Conservation (phyloP, 2,329 filamentous ascomycete species). For the Alternaria rosae region DNA sequence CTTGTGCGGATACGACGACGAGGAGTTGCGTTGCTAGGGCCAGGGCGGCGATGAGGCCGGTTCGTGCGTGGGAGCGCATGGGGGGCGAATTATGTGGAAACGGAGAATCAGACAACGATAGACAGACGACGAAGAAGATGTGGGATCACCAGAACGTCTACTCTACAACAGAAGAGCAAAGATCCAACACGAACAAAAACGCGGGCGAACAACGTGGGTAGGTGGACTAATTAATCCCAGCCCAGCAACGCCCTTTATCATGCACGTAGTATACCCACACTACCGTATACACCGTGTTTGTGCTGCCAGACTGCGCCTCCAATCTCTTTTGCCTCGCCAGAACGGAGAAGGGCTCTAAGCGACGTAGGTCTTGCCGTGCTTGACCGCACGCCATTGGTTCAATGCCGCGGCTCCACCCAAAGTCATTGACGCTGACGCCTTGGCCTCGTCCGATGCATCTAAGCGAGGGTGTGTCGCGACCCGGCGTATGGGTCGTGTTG, state of each 20-base stretch:
- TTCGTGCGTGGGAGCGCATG: slow-evolving; percentile 16
- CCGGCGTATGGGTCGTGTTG: slow-evolving; percentile 5
- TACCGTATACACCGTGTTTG: slow-evolving; percentile 26
- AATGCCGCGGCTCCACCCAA: neutral
- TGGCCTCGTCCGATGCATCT: neutral
- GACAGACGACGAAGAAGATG: neutral
- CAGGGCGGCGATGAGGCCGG: slow-evolving; percentile 15
- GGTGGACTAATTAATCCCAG: slow-evolving; percentile 7
- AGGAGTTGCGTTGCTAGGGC: slow-evolving; percentile 16
- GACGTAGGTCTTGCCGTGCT: slow-evolving; percentile 9
- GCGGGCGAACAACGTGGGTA: neutral
- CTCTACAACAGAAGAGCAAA: neutral
- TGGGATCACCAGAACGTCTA: neutral
- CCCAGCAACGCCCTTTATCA: slow-evolving; percentile 10
- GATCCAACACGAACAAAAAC: neutral
- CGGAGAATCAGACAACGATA: neutral
- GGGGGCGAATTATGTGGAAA: neutral
- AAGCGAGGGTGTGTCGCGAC: neutral
- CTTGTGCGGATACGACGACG: slow-evolving; percentile 20
- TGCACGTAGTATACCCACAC: slow-evolving; percentile 11
- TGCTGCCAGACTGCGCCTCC: neutral
- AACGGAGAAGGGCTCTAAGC: slow-evolving; percentile 21
- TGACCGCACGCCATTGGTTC: slow-evolving; percentile 7
- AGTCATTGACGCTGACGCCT: neutral
- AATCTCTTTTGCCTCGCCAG: slow-evolving; percentile 1